Conservation (phyloP, 257 asterid genomes). For the Solanum megistacrolobum region DNA sequence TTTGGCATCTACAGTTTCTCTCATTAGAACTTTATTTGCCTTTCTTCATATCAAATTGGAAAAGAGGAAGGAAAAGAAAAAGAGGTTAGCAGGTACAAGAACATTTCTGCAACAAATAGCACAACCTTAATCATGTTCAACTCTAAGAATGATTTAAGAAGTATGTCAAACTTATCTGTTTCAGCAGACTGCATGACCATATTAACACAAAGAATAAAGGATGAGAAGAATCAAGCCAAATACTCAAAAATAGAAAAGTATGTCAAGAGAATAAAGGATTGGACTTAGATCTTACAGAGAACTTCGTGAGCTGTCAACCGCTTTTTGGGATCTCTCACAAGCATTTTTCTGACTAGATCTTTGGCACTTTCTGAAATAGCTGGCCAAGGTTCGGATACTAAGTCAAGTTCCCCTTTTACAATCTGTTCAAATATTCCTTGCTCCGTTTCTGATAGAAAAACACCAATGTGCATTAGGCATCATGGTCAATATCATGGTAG, state of each 20-base stretch:
- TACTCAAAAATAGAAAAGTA: background rate
- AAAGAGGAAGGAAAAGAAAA: background rate
- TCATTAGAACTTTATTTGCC: background rate
- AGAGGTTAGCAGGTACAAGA: background rate
- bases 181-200: background rate
- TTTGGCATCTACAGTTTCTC: background rate
- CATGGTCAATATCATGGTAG: background rate
- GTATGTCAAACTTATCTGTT: background rate
- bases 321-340: slow-evolving; percentile 49
- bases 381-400: slow-evolving; percentile 68
- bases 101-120: background rate
- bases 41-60: background rate
- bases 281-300: slow-evolving; percentile 34
- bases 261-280: background rate
- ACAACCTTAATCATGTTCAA: background rate
- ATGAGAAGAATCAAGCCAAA: background rate
- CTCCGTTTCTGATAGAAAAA: slow-evolving; percentile 38
- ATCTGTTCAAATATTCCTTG: slow-evolving; percentile 67
- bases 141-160: background rate
- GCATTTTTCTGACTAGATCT: slow-evolving; percentile 57
- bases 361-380: slow-evolving; percentile 52
- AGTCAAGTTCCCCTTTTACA: slow-evolving; percentile 60
- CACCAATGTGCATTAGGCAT: background rate
- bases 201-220: background rate
- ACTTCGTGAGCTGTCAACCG: slow-evolving; percentile 61